Evolutionary conservation across 1,284 basidiomycete species (phyloP).

Genomic region (Malassezia psittaci): DNA sequence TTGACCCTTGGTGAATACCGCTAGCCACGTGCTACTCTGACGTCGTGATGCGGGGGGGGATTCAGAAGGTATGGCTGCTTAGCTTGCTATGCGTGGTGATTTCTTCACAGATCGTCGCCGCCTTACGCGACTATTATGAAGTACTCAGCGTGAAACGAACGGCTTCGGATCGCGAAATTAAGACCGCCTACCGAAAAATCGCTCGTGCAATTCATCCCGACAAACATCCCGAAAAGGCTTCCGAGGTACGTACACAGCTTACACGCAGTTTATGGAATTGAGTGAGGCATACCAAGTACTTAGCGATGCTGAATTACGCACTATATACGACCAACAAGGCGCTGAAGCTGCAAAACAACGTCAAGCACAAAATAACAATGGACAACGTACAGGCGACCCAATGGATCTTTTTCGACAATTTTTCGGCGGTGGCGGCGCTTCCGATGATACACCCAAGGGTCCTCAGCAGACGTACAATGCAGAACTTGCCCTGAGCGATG

Average conservation of each 20-base stretch:
- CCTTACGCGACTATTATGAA: conserved; percentile 41
- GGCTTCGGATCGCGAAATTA: conserved; percentile 42
- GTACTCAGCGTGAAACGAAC: conserved; percentile 35
- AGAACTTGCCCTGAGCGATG: conserved; percentile 31
- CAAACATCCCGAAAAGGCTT: conserved; percentile 45
- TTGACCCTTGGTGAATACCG: too few species aligned
- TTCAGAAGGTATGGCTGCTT: background rate
- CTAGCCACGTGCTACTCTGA: too few species aligned
- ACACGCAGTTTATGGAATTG: conserved; percentile 49
- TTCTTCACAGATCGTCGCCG: conserved; percentile 21
- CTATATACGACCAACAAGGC: conserved; percentile 42
- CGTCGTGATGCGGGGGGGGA: too few species aligned
- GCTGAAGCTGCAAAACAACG: conserved; percentile 44
- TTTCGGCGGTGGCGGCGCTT: conserved; percentile 28
- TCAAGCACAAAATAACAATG: conserved; percentile 28
- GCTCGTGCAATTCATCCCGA: conserved; percentile 46
- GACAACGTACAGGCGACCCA: conserved; percentile 23
- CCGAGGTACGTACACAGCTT: conserved; percentile 9
- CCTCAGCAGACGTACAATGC: conserved; percentile 41
- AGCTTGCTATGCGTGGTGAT: conserved; percentile 6
- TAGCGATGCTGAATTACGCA: conserved; percentile 33
- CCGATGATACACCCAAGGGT: conserved; percentile 28
- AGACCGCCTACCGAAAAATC: conserved; percentile 40
- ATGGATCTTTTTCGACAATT: conserved; percentile 45
- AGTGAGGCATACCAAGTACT: conserved; percentile 45